Percentiles rank a stretch among this genome's conserved stretches.
Evolutionary conservation across 208 protist species (phyloP).

Genomic region (Leishmania guyanensis): DNA sequence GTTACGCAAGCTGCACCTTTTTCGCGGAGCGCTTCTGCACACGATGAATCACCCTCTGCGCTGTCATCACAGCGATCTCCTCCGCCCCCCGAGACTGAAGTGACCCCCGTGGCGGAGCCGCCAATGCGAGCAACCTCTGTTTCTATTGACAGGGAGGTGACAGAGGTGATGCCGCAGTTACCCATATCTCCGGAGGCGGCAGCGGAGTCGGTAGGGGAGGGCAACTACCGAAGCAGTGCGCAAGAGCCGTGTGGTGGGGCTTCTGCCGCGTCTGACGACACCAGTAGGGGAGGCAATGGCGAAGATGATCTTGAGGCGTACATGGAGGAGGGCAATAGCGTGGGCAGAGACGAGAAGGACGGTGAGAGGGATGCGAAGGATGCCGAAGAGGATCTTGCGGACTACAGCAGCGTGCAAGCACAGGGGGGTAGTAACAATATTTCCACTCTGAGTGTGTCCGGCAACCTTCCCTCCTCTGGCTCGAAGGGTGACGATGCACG

Average conservation of each 20-base stretch:
- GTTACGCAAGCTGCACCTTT: neutral
- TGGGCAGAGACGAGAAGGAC: neutral
- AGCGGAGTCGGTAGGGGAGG: neutral
- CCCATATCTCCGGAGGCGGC: neutral
- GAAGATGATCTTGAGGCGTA: neutral
- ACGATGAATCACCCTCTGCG: neutral
- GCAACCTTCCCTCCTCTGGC: neutral
- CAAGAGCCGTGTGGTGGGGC: neutral
- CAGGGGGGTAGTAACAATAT: neutral
- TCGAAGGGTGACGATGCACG: neutral
- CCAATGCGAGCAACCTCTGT: neutral
- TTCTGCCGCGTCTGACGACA: neutral
- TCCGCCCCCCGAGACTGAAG: neutral
- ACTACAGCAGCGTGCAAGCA: slow-evolving; percentile 25
- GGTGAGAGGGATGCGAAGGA: slow-evolving; percentile 8
- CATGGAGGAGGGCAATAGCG: neutral
- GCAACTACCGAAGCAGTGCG: neutral
- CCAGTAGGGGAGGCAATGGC: neutral
- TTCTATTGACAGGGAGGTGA: neutral
- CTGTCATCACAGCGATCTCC: neutral
- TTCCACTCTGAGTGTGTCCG: neutral
- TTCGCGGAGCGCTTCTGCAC: neutral
- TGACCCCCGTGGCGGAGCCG: neutral
- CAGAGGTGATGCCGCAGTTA: neutral
- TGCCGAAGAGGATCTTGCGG: slow-evolving; percentile 10